Evolutionary conservation across 192 early-diverging fungal species (phyloP), one percentile per base, ranked within the genome.

Genomic region (Entomortierella beljakovae): DNA sequence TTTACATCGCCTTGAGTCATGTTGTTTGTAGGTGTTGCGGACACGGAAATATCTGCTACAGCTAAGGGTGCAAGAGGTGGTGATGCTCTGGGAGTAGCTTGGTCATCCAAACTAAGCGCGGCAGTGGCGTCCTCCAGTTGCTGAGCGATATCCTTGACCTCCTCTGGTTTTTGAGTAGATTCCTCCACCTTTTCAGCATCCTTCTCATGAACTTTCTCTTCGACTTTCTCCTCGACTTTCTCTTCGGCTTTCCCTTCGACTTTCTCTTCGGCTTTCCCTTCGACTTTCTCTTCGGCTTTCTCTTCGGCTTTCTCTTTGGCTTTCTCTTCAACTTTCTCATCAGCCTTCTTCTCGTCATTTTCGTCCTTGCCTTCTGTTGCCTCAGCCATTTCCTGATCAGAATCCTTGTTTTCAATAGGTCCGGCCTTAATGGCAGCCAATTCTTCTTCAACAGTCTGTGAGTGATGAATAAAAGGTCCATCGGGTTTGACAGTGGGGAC

Each of bases 31-130:
- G 43, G 43, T 46, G 43, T 46, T 46, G 43, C 43, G 15, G 43
- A 20, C 3, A 20, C 15, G 15, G 66, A 93, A 55, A 18, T 90
- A 88, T 40, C 70, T 70, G 57, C 31, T 46, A 37, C 33, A 61
- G 72, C 31, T 10, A 49, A 18, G 6, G 69, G 28, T 32, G 51
- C 37, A 9, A 56, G 67, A 49, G 75, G 71, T 26, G 61, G 58
- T 6, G 81, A 69, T 23, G 74, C 61, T 60, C 64, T 59, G 37
- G 73, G 66, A 1, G 61, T 72, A 9, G 48, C 43, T 32, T 51
- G 38, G 22, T 76, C 72, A 15, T 81, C 80, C 33, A 55, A 29
- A 11, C 18, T 51, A 29, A 61, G 31, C 15, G 57, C 22, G 25
- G 51, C n/a, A 10, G 58, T 26, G 54, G 48, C 53, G 1, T 71